A percentile compares a stretch with the other conserved stretches of the same genome.
Evolutionary conservation across 345 rosid genomes (phyloP).

Genomic region (Eucalyptus urophylla): DNA sequence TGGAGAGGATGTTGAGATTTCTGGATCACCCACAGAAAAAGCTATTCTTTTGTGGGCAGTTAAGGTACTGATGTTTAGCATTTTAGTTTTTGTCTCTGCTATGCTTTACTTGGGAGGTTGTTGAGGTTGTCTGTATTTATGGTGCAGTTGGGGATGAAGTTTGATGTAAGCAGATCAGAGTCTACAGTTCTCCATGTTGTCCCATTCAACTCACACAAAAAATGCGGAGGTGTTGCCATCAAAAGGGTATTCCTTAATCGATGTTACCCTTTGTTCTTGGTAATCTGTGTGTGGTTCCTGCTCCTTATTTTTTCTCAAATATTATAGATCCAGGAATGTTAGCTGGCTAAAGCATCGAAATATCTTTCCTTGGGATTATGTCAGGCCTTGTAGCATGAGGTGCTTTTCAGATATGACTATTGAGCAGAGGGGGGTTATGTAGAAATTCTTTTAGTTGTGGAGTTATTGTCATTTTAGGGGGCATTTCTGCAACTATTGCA

Average conservation of each 20-base stretch:
- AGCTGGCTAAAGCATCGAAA: neutral
- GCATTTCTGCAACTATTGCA: neutral
- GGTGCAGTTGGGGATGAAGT: slow-evolving; percentile 90
- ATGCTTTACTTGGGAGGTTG: neutral
- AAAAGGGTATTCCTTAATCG: slow-evolving; percentile 22
- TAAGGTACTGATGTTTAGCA: slow-evolving; percentile 30
- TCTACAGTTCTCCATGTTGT: slow-evolving; percentile 72
- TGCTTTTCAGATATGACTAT: neutral
- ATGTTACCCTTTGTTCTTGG: neutral
- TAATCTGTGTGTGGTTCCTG: neutral
- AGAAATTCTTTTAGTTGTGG: neutral
- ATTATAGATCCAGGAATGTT: neutral
- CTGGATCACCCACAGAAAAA: slow-evolving; percentile 98
- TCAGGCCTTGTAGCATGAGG: neutral
- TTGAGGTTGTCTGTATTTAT: neutral
- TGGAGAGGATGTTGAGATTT: slow-evolving; percentile 64
- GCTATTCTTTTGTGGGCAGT: slow-evolving; percentile 92
- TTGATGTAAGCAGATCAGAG: slow-evolving; percentile 59
- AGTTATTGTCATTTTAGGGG: neutral
- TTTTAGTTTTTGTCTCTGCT: neutral
- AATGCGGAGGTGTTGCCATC: slow-evolving; percentile 96
- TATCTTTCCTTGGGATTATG: neutral
- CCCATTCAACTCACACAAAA: slow-evolving; percentile 92
- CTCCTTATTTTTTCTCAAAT: neutral
- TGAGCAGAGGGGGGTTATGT: neutral